Percentiles rank a stretch among this genome's conserved stretches.
phyloP scores from a whole-genome alignment of 305 asterid species.

The Solanum chacoense region DNA sequence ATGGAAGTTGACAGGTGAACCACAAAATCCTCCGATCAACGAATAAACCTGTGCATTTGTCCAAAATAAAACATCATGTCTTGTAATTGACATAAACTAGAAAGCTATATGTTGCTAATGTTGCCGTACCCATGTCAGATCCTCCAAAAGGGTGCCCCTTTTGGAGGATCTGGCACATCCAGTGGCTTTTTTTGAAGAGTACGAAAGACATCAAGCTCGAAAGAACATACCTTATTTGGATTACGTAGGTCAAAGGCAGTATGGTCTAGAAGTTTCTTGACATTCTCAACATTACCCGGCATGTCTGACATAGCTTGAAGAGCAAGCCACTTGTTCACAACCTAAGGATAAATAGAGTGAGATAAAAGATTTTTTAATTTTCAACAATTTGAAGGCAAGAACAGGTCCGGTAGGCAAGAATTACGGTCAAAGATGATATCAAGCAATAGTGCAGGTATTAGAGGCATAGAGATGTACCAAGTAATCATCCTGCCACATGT shows the following conservation, averaged over 20 bases:
- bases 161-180: not conserved
- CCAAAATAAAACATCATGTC: not conserved
- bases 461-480: constrained; percentile 43
- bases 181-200: not conserved
- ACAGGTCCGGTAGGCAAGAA: not conserved
- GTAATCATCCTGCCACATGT: constrained; percentile 77
- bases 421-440: not conserved
- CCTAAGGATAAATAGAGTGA: constrained; percentile 26
- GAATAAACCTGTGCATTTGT: constrained; percentile 59
- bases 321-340: constrained; percentile 76
- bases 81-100: not conserved
- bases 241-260: constrained; percentile 85
- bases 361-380: not conserved
- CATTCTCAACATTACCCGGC: constrained; percentile 85
- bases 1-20: constrained; percentile 62
- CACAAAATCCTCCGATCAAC: constrained; percentile 72
- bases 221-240: constrained; percentile 68
- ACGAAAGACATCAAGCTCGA: not conserved
- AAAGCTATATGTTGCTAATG: not conserved
- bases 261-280: constrained; percentile 64
- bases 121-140: rapidly evolving
- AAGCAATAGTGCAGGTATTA: not conserved
- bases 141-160: not conserved
- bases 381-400: not conserved
- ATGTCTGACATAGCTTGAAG: constrained; percentile 78